Conservation (phyloP, 2,329 filamentous ascomycete genomes). For the Westerdykella aurantiaca region DNA sequence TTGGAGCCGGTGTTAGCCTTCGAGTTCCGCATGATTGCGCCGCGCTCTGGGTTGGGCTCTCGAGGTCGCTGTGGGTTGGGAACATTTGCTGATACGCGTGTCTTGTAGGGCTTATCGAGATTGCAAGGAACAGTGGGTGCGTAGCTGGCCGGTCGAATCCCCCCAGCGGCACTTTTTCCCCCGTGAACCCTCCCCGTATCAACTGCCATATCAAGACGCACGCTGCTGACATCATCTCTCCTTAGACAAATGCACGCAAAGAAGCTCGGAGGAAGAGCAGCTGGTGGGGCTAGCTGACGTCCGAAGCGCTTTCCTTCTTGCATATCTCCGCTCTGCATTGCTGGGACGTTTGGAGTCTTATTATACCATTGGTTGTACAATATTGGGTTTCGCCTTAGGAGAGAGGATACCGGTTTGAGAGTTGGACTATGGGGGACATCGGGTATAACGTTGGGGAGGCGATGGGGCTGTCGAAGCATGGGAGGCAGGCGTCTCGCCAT, state of each 20-base stretch:
- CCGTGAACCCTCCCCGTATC: background rate
- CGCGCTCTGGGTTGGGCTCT: no score
- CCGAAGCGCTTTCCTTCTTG: background rate
- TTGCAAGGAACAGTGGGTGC: slow-evolving; percentile 92
- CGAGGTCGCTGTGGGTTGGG: background rate
- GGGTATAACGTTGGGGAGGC: no score
- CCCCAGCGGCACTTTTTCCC: background rate
- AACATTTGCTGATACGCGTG: slow-evolving; percentile 4
- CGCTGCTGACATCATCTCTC: slow-evolving; percentile 8
- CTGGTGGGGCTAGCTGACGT: slow-evolving; percentile 10
- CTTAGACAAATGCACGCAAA: slow-evolving; percentile 16
- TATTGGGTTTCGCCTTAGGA: no score
- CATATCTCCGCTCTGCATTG: slow-evolving; percentile 9
- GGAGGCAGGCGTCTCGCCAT: no score
- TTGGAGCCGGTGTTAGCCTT: no score
- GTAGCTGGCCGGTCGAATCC: slow-evolving; percentile 21
- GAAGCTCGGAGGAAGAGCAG: slow-evolving; percentile 16
- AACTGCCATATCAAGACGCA: background rate
- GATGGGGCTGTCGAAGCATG: no score
- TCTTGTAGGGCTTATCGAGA: slow-evolving; percentile 73
- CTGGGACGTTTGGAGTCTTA: background rate
- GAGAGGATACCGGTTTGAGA: no score
- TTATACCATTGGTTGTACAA: background rate
- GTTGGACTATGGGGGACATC: no score
- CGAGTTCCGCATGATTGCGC: no score